These are phyloP conservation scores for Xylaria telfairii DNA, from an alignment of 495 filamentous ascomycete species.

Conservation along the genomic window DNA sequence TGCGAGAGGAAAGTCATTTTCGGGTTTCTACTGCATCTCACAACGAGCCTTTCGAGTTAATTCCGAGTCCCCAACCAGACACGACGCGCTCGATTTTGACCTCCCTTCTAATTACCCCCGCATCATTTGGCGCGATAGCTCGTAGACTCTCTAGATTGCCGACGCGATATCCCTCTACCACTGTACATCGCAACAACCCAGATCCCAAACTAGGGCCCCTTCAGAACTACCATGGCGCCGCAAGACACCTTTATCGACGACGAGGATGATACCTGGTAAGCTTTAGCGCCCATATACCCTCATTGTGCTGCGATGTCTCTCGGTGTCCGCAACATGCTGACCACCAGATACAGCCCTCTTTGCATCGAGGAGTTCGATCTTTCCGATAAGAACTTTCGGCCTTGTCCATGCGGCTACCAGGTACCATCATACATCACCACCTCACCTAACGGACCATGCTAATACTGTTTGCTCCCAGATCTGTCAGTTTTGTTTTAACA, in stretches of 20 bases:
- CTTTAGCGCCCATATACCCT: conserved; percentile 14
- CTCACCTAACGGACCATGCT: conserved; percentile 28
- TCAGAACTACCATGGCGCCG: conserved; percentile 63
- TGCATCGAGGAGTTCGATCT: conserved; percentile 99
- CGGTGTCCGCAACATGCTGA: conserved; percentile 22
- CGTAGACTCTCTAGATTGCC: neutral
- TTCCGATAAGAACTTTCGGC: conserved; percentile 94
- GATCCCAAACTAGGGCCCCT: conserved; percentile 22
- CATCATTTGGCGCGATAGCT: neutral
- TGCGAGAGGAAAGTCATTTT: neutral
- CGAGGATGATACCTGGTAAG: conserved; percentile 90
- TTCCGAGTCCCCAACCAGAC: conserved; percentile 39
- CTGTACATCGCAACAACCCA: conserved; percentile 3
- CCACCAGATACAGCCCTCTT: conserved; percentile 70
- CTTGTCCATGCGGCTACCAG: conserved; percentile 98
- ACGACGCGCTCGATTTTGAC: conserved; percentile 27
- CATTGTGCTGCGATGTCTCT: neutral
- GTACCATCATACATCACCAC: conserved; percentile 56
- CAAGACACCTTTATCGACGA: conserved; percentile 98
- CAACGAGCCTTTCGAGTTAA: conserved; percentile 3
- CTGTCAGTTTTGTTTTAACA: conserved; percentile 99
- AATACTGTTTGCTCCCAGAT: conserved; percentile 61
- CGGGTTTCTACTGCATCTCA: conserved; percentile 23
- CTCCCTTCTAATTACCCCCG: neutral
- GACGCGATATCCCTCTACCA: conserved; percentile 18